Percentiles rank a stretch among this genome's conserved stretches.
Conservation (phyloP, 179 eudicot genomes). For the Beta corolliflora region DNA sequence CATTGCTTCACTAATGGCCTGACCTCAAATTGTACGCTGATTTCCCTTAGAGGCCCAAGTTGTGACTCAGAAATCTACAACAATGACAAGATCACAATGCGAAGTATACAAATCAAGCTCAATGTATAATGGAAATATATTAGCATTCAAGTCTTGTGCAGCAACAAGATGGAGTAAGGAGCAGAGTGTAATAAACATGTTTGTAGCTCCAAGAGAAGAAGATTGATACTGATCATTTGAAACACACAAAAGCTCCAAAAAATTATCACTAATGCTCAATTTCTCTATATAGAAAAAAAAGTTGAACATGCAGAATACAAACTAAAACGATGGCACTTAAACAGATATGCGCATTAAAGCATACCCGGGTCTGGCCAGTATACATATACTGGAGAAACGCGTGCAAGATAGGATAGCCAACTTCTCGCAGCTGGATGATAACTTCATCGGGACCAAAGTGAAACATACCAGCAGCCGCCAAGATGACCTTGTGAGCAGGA, state of each 20-base stretch:
- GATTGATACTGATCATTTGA: neutral
- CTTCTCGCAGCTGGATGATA: conserved; percentile 59
- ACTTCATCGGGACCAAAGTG: conserved; percentile 45
- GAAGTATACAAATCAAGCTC: neutral
- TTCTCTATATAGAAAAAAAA: neutral
- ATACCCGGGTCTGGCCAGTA: conserved; percentile 77
- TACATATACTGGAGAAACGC: conserved; percentile 83
- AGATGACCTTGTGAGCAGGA: conserved; percentile 83
- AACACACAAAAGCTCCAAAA: neutral
- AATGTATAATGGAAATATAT: neutral
- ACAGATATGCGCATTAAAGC: neutral
- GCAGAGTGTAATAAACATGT: neutral
- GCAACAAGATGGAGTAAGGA: neutral
- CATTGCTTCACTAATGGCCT: conserved; percentile 73
- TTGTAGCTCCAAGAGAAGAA: neutral
- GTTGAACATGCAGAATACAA: neutral
- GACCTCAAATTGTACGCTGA: conserved; percentile 75
- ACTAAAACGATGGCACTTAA: neutral
- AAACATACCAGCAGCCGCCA: conserved; percentile 80
- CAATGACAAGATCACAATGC: conserved; percentile 9
- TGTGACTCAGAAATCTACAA: conserved; percentile 72
- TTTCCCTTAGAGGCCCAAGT: conserved; percentile 52
- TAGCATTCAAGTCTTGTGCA: neutral
- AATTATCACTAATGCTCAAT: neutral
- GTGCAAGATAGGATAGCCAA: conserved; percentile 54